Base-by-base conservation (phyloP, 2,329 filamentous ascomycete species). In the Cladosporium colombiae region DNA sequence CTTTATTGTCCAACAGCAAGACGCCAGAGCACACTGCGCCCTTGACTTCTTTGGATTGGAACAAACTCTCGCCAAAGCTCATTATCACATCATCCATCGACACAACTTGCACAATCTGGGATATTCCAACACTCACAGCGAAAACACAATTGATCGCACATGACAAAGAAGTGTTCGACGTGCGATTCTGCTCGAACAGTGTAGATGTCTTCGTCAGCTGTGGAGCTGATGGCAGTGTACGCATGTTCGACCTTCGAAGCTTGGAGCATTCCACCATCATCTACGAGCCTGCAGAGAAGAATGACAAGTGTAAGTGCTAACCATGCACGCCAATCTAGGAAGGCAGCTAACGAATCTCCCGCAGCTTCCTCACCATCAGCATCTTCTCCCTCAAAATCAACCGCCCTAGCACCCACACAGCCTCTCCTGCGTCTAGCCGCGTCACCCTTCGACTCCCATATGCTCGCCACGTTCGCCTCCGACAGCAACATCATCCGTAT, bases 61-160 rank as follows among this genome's bases (percentile, higher is more conserved):
- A 99, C 75, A 96, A 92, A 1, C 90, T 99, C 62, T 97, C 93
- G 27, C 95, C 95, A 0, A 97, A 94, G 77, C 83, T 99, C 63
- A 99, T 99, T 75, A 99, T 99, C 74, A 99, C 95, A 0, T 97
- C 93, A 3, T 98, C 93, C 77, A 99, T 99, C 74, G 95, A 99
- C 76, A 99, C 95, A 1, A 99, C 95, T 6, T 99, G 95, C 80
- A 99, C 95, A 5, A 99, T 99, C 70, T 99, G 95, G 95, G 95
- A 99, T 77, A 99, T 99, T 65, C 95, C 95, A 3, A 97, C 95
- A 0, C 83, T 99, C 68, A 99, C 95, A 0, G 95, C 95, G 62
- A 99, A 99, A 81, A 99, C 95, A 1, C 95, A 99, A 78, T 83
- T 99, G 55, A 99, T 99, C 79, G 95, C 95, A 23, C 95, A 99